Percentiles rank a stretch among this genome's conserved stretches.
phyloP scores from a whole-genome alignment of 495 filamentous ascomycete genomes.

The Aspergillus sclerotiicarbonarius region DNA sequence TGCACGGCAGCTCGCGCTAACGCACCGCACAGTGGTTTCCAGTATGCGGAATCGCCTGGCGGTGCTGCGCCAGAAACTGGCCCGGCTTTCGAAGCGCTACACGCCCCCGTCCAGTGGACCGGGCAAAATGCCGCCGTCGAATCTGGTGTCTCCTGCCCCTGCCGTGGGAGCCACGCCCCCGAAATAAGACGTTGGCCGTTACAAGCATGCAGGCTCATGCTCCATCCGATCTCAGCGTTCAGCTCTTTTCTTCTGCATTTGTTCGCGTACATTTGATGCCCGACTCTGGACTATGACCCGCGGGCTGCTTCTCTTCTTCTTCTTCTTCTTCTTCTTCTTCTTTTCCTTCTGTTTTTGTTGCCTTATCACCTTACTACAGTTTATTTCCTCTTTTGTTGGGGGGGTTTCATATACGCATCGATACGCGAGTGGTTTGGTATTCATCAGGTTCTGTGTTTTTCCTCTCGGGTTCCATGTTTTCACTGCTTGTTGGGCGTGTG shows the following conservation, averaged over 20 bases:
- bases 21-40: constrained; percentile 47
- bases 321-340: neutral
- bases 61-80: constrained; percentile 57
- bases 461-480: neutral
- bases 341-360: constrained; percentile 5
- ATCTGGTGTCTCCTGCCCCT: constrained; percentile 27
- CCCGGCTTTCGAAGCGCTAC: constrained; percentile 52
- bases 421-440: constrained; percentile 5
- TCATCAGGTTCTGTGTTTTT: constrained; percentile 3
- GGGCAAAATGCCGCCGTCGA: constrained; percentile 33
- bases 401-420: constrained; percentile 7
- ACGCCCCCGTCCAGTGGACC: constrained; percentile 35
- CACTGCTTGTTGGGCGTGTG: neutral
- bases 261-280: constrained; percentile 9
- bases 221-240: constrained; percentile 5
- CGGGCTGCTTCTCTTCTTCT: constrained; percentile 7
- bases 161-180: constrained; percentile 32
- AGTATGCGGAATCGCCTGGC: constrained; percentile 57
- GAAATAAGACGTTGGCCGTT: constrained; percentile 20
- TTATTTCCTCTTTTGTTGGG: neutral
- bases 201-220: constrained; percentile 20
- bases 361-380: neutral
- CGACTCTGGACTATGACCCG: constrained; percentile 9
- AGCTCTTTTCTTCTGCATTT: constrained; percentile 1
- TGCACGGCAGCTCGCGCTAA: constrained; percentile 24